Evolutionary conservation across 306 rosid species (phyloP).

Genomic region (Quercus bicolor): DNA sequence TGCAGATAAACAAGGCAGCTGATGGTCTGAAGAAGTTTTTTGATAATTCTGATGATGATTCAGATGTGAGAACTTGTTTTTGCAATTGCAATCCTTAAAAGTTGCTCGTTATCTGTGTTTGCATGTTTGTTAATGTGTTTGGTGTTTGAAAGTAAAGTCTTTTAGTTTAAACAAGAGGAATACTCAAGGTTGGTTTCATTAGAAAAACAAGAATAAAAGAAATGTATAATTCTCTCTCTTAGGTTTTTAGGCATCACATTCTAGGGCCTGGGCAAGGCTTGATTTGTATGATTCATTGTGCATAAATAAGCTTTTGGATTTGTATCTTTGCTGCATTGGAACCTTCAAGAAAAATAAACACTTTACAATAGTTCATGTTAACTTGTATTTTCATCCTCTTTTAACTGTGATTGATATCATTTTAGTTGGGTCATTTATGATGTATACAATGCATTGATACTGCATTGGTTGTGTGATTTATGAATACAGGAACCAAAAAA

Average conservation of each 20-base stretch:
- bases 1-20: conserved; percentile 49
- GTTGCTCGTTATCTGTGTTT: neutral
- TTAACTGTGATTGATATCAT: neutral
- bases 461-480: neutral
- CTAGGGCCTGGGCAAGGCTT: neutral
- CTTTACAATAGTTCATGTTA: neutral
- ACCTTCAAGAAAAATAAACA: neutral
- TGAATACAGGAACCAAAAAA: conserved; percentile 41
- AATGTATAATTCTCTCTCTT: too few species aligned
- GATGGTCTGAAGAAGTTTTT: conserved; percentile 53
- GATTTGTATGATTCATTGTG: neutral
- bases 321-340: too few species aligned
- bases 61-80: conserved; percentile 45
- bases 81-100: conserved; percentile 13
- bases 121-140: neutral
- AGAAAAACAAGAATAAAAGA: neutral
- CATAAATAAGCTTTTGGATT: too few species aligned
- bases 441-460: neutral
- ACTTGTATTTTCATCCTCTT: neutral
- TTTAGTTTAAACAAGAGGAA: neutral
- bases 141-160: neutral
- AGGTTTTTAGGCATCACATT: too few species aligned
- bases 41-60: conserved; percentile 57
- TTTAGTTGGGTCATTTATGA: neutral
- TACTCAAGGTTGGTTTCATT: neutral